Conservation (phyloP, 2,329 filamentous ascomycete species). For the Aspergillus nomiae region DNA sequence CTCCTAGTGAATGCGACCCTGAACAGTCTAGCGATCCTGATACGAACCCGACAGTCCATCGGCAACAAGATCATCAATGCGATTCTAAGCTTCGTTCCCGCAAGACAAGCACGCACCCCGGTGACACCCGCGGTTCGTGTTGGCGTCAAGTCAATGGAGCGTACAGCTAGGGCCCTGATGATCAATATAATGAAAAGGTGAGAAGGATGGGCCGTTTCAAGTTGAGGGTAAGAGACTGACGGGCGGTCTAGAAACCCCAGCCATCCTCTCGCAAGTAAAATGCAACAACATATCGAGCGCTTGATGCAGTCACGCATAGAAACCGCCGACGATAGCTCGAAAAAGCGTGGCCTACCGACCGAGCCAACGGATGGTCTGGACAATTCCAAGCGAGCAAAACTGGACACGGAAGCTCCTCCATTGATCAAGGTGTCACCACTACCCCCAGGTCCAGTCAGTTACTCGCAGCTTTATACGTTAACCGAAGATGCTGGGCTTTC, state of each 20-base stretch:
- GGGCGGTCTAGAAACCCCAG: conserved; percentile 68
- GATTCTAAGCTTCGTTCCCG: conserved; percentile 86
- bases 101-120: conserved; percentile 74
- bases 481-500: conserved; percentile 73
- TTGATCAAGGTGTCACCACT: conserved; percentile 67
- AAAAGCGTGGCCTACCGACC: conserved; percentile 73
- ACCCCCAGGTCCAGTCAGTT: conserved; percentile 72
- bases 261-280: conserved; percentile 71
- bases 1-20: conserved; percentile 87
- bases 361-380: conserved; percentile 75
- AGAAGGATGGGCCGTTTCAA: conserved; percentile 19
- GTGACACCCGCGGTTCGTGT: conserved; percentile 80
- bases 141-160: conserved; percentile 89
- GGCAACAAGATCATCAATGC: conserved; percentile 83
- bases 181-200: conserved; percentile 81
- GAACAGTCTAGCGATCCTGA: conserved; percentile 80
- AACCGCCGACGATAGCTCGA: conserved; percentile 72
- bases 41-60: conserved; percentile 78
- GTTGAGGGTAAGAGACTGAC: conserved; percentile 21
- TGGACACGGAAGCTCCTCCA: conserved; percentile 56
- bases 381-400: conserved; percentile 75
- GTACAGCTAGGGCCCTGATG: conserved; percentile 81
- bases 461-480: conserved; percentile 84
- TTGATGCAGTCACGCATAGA: conserved; percentile 77
- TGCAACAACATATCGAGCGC: conserved; percentile 85